These are phyloP conservation scores for Cardiospermum halicacabum DNA, from an alignment of 345 rosid genomes.

Conservation along the genomic window DNA sequence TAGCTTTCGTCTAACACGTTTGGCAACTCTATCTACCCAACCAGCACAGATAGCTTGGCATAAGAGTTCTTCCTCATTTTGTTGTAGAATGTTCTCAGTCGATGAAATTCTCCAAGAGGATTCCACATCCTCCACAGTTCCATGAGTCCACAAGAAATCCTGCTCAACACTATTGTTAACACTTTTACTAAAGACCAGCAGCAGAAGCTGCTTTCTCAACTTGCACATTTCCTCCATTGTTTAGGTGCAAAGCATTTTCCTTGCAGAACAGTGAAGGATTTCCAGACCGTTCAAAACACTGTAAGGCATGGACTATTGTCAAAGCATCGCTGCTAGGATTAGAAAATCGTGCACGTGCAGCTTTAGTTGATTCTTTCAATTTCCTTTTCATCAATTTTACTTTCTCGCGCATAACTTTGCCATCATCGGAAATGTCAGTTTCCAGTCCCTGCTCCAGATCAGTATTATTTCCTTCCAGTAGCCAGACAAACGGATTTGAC, in stretches of 20 bases:
- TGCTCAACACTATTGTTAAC: constrained; percentile 22
- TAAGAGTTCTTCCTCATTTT: constrained; percentile 66
- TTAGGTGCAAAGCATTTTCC: constrained; percentile 53
- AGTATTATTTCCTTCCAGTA: constrained; percentile 38
- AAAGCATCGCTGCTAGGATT: constrained; percentile 85
- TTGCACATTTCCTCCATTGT: constrained; percentile 93
- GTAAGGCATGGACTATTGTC: constrained; percentile 62
- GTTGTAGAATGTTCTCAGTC: constrained; percentile 40
- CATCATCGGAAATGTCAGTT: constrained; percentile 15
- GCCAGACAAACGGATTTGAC: constrained; percentile 67
- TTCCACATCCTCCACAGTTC: constrained; percentile 60
- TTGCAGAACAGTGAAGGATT: constrained; percentile 46
- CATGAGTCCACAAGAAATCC: constrained; percentile 72
- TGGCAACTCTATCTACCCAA: constrained; percentile 93
- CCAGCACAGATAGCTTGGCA: constrained; percentile 90
- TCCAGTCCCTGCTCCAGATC: constrained; percentile 25
- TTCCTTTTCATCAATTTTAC: constrained; percentile 54
- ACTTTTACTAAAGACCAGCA: constrained; percentile 53
- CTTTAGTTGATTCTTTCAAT: constrained; percentile 49
- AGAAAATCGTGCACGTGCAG: constrained; percentile 51
- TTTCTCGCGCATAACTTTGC: constrained; percentile 29
- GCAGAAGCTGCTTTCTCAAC: constrained; percentile 79
- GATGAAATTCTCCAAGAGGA: constrained; percentile 55
- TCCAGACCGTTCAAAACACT: constrained; percentile 59
- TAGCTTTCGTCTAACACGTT: constrained; percentile 34